Evolutionary conservation across 1,139 yeast species (phyloP).

Genomic region (Suhomyces atakaporum): DNA sequence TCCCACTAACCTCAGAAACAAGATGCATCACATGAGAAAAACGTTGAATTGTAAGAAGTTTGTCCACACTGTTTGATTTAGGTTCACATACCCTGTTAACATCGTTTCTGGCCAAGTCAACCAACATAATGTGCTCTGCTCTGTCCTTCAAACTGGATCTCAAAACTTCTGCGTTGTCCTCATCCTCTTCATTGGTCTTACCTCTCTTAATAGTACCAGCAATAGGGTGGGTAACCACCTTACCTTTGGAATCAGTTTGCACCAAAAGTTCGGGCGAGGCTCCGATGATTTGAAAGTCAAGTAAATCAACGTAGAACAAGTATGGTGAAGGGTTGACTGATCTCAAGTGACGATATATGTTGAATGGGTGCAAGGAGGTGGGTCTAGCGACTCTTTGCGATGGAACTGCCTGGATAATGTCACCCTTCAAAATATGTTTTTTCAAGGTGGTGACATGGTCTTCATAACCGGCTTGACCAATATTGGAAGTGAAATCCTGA

Average conservation of each 20-base stretch:
- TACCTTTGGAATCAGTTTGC: slow-evolving; percentile 68
- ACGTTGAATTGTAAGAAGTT: slow-evolving; percentile 84
- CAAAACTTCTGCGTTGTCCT: slow-evolving; percentile 70
- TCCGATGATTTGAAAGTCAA: slow-evolving; percentile 92
- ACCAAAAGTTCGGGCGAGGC: slow-evolving; percentile 96
- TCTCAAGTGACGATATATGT: slow-evolving; percentile 89
- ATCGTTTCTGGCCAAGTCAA: slow-evolving; percentile 94
- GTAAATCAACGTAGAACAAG: slow-evolving; percentile 85
- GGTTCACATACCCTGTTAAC: slow-evolving; percentile 95
- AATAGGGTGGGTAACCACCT: slow-evolving; percentile 91
- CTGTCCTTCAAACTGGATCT: slow-evolving; percentile 85
- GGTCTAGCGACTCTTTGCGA: slow-evolving; percentile 96
- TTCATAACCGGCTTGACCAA: slow-evolving; percentile 94
- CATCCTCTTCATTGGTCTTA: slow-evolving; percentile 87
- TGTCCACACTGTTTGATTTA: slow-evolving; percentile 76
- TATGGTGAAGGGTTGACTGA: slow-evolving; percentile 98
- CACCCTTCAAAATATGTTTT: slow-evolving; percentile 83
- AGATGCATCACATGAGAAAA: slow-evolving; percentile 98
- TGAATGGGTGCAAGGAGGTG: slow-evolving; percentile 92
- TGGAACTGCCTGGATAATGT: slow-evolving; percentile 96
- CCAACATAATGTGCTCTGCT: slow-evolving; percentile 98
- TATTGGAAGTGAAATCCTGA: slow-evolving; percentile 77
- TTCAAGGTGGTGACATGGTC: slow-evolving; percentile 72
- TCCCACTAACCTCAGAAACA: slow-evolving; percentile 93
- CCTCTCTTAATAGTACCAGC: slow-evolving; percentile 97